Percentiles rank a stretch among this genome's conserved stretches.
phyloP scores from a whole-genome alignment of 192 early-diverging fungal genomes.

The Spizellomyces sp. region DNA sequence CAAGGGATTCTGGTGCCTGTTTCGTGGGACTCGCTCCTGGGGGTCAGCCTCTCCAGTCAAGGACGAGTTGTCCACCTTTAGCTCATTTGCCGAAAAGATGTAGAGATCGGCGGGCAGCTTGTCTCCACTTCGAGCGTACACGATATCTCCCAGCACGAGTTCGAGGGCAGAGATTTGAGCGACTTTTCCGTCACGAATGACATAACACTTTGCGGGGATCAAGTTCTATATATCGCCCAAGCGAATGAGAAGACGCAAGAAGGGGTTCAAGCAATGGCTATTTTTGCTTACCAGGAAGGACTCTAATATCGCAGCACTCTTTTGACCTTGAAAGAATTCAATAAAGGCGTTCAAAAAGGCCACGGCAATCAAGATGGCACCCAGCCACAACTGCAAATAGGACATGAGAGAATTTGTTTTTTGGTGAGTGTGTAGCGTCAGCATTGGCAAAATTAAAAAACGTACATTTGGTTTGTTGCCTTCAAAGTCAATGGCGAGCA shows the following conservation, averaged over 20 bases:
- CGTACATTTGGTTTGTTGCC: slow-evolving; percentile 79
- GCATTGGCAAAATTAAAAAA: slow-evolving; percentile 1
- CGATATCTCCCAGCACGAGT: slow-evolving; percentile 86
- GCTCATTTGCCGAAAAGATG: slow-evolving; percentile 76
- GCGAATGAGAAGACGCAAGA: slow-evolving; percentile 3
- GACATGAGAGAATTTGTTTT: neutral
- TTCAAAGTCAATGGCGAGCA: slow-evolving; percentile 75
- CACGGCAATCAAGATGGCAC: slow-evolving; percentile 84
- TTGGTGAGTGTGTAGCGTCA: neutral
- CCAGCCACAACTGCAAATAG: slow-evolving; percentile 48
- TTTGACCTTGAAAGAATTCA: slow-evolving; percentile 92
- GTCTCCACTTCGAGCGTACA: slow-evolving; percentile 89
- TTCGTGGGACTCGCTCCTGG: slow-evolving; percentile 72
- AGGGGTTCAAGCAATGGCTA: neutral
- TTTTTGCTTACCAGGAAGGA: slow-evolving; percentile 81
- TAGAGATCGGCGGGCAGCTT: slow-evolving; percentile 92
- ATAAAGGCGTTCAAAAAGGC: slow-evolving; percentile 89
- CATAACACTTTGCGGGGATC: slow-evolving; percentile 84
- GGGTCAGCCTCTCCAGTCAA: slow-evolving; percentile 95
- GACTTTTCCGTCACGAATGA: slow-evolving; percentile 78
- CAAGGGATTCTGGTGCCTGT: slow-evolving; percentile 77
- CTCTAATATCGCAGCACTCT: slow-evolving; percentile 84
- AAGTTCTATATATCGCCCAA: slow-evolving; percentile 62
- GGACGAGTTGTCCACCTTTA: slow-evolving; percentile 97
- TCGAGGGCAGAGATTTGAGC: slow-evolving; percentile 67